These are phyloP conservation scores for Nakazawaea pomicola DNA, from an alignment of 805 yeast species.

Conservation along the genomic window DNA sequence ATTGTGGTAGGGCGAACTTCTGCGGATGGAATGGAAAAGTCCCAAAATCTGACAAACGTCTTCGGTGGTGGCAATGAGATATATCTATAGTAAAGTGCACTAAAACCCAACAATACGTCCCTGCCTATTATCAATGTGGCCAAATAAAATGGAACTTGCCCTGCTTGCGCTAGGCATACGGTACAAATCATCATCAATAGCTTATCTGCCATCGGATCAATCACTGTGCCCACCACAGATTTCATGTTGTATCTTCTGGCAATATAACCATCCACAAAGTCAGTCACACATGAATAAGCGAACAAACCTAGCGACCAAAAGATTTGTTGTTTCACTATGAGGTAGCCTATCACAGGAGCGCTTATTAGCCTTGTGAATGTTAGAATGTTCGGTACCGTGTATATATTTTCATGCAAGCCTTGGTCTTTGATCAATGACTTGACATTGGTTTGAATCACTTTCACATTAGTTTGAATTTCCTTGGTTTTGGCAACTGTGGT, in stretches of 20 bases:
- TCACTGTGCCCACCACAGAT: constrained; percentile 80
- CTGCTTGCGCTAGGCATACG: constrained; percentile 60
- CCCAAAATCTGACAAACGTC: constrained; percentile 69
- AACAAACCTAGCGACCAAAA: constrained; percentile 67
- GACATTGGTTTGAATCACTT: constrained; percentile 26
- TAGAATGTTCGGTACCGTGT: constrained; percentile 81
- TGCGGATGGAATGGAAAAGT: constrained; percentile 74
- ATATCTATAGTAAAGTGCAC: constrained; percentile 71
- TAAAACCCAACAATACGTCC: constrained; percentile 66
- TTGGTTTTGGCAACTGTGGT: constrained; percentile 18
- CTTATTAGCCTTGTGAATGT: constrained; percentile 76
- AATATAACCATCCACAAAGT: constrained; percentile 84
- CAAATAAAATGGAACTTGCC: constrained; percentile 63
- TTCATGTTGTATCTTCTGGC: constrained; percentile 77
- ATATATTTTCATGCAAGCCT: constrained; percentile 51
- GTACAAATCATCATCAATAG: constrained; percentile 84
- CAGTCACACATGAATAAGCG: constrained; percentile 84
- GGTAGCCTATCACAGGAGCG: constrained; percentile 83
- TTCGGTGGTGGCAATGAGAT: constrained; percentile 70
- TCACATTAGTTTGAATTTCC: constrained; percentile 24
- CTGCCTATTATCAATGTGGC: constrained; percentile 78
- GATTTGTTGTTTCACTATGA: constrained; percentile 60
- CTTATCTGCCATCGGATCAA: constrained; percentile 96
- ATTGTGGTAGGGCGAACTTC: constrained; percentile 84
- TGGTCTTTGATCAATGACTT: constrained; percentile 24